phyloP scores from a whole-genome alignment of 768 basidiomycete genomes.

The Pleurotus djamor region DNA sequence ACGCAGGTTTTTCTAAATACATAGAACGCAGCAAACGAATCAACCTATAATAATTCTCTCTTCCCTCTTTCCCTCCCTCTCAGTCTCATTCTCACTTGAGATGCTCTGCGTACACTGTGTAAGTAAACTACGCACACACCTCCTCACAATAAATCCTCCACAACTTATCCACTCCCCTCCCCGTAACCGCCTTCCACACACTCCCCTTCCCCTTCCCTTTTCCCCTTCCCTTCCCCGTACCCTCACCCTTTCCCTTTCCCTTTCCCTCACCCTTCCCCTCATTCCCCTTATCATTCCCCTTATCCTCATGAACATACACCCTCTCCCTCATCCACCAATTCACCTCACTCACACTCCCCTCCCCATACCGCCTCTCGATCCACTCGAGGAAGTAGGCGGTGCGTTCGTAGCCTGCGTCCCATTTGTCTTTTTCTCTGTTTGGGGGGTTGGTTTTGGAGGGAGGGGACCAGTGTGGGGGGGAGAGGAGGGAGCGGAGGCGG shows the following conservation, averaged over 20 bases:
- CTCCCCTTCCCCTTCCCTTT: slow-evolving; percentile 18
- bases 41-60: no score
- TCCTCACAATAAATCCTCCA: slow-evolving; percentile 54
- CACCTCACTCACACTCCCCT: slow-evolving; percentile 53
- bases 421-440: slow-evolving; percentile 32
- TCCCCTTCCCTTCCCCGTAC: no score
- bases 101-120: neutral
- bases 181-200: slow-evolving; percentile 53
- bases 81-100: neutral
- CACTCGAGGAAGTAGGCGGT: slow-evolving; percentile 79
- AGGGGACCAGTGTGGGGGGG: slow-evolving; percentile 73
- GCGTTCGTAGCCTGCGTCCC: slow-evolving; percentile 76
- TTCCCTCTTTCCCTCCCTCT: neutral
- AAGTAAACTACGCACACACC: neutral
- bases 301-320: slow-evolving; percentile 26
- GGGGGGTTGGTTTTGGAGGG: no score
- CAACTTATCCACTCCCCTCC: slow-evolving; percentile 48
- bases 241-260: no score
- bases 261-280: no score
- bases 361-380: slow-evolving; percentile 52
- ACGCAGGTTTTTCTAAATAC: no score
- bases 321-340: slow-evolving; percentile 51
- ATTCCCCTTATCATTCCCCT: no score
- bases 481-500: slow-evolving; percentile 53
- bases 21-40: no score